Evolutionary conservation across 2,329 filamentous ascomycete species (phyloP), one percentile per base, ranked within the genome.

Genomic region (Biscogniauxia marginata): DNA sequence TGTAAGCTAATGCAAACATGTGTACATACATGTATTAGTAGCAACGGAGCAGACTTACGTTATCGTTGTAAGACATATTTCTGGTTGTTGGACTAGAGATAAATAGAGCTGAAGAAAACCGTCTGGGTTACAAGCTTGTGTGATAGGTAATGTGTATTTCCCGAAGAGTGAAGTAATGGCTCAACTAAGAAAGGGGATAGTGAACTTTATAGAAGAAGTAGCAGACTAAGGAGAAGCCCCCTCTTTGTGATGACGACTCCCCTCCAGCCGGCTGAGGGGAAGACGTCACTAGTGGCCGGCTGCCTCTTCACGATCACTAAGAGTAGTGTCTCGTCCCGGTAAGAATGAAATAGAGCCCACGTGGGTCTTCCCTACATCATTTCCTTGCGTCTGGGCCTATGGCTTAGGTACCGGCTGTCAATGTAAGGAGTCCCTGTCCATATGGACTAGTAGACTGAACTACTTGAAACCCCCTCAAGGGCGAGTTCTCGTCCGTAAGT

Each of bases 51-150:
- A 20, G 20, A 25, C 70, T 69, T 61, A 72, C 71, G 67, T 71
- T 65, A 61, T 73, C 69, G 66, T 73, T 70, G 74, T 76, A 79
- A 75, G 78, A 81, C 79, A 81, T 71, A 20, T 34, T 67, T 62
- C 58, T 49, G 7, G 39, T 25, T 46, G 21, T 46, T 21, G 18
- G 20, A 22, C 7, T 2, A n/a, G 19, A 49, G 46, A 30, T 7
- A 9, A 8, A 30, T 11, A 39, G 9, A 16, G 30, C 3, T 4
- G 46, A 22, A 2, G 21, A 21, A 49, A 18, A 30, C 16, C 20
- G 18, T 46, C 7, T 46, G 11, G 18, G 21, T 45, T 6, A 7
- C 19, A n/a, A 20, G 18, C 13, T 23, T 21, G 45, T n/a, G n/a
- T 19, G 22, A n/a, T 20, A 53, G 19, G 43, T 20, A 45, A 18